Percentiles rank a stretch among this genome's conserved stretches.
These are phyloP conservation scores for Xylaria telfairii DNA, from an alignment of 495 filamentous ascomycete genomes.

Conservation along the genomic window DNA sequence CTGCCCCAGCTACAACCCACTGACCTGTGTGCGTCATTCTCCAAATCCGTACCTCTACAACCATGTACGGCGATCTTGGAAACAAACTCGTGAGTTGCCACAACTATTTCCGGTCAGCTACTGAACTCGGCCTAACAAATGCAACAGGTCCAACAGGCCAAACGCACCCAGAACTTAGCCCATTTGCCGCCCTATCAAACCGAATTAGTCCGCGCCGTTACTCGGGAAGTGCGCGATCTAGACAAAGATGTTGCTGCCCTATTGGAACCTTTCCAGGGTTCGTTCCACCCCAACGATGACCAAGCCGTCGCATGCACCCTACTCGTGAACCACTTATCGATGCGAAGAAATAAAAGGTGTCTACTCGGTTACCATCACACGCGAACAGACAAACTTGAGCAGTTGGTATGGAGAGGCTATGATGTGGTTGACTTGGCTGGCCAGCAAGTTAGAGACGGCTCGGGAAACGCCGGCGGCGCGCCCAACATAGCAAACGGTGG, in stretches of 20 bases:
- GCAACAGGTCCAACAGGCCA: conserved; percentile 91
- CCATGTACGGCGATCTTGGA: conserved; percentile 91
- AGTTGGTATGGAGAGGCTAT: conserved; percentile 88
- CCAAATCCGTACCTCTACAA: not conserved
- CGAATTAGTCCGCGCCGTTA: conserved; percentile 85
- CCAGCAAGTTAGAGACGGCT: conserved; percentile 42
- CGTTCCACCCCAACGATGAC: conserved; percentile 84
- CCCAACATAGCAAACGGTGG: conserved; percentile 45
- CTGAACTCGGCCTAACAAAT: conserved; percentile 30
- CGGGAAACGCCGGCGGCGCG: conserved; percentile 36
- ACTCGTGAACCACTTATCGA: conserved; percentile 91
- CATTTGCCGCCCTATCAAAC: conserved; percentile 93
- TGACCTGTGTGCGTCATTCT: not conserved
- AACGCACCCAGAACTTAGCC: conserved; percentile 86
- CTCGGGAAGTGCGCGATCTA: conserved; percentile 91
- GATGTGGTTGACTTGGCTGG: conserved; percentile 68
- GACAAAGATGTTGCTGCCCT: conserved; percentile 85
- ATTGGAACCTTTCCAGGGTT: conserved; percentile 79
- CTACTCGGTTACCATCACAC: conserved; percentile 93
- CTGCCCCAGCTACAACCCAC: not conserved
- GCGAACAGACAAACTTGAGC: conserved; percentile 88
- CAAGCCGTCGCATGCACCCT: conserved; percentile 85
- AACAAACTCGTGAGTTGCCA: conserved; percentile 66
- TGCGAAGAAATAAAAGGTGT: conserved; percentile 96
- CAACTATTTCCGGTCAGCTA: not conserved